Base-by-base conservation (phyloP, 2,329 filamentous ascomycete genomes). In the Alternaria sp. region DNA sequence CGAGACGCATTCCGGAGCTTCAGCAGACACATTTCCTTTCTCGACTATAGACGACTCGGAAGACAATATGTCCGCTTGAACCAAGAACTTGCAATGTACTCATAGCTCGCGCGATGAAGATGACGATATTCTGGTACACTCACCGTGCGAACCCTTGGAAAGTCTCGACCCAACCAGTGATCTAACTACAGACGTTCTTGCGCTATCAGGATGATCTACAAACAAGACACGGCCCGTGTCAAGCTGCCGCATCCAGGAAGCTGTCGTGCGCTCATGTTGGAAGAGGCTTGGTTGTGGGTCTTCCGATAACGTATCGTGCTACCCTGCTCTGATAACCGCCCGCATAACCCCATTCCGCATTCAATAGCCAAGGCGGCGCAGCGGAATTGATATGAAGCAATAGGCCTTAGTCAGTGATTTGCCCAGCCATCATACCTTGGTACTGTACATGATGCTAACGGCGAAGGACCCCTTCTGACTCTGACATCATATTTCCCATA, bases 271-370 rank as follows among this genome's bases (percentile, higher is more conserved):
- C 49, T 47, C 55, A 60, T 63, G 58, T 59, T 14, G 53, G 41
- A 25, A 49, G 51, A 45, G 30, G 23, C 26, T 44, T 33, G 43
- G 15, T 43, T 37, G 43, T 46, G 33, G 28, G 49, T 18, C 26
- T 30, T 45, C 63, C 57, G 66, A 70, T 61, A 66, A 57, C 58
- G 57, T 67, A 67, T 70, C 53, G 53, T 28, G 25, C 41, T 10
- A 61, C 51, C 25, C 45, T 55, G 49, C 55, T 5, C 14, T 62
- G 64, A 70, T 70, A 70, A 67, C 58, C 53, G 18, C 37, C 55
- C 61, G 63, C 28, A 66, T 68, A 65, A 63, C 63, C 60, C 61
- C 63, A 60, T 67, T 44, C 28, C 21, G 49, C 23, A 57, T 47
- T 43, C 58, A 61, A 51, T 5, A 26, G 60, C 64, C 63, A 64